A percentile compares a stretch with the other conserved stretches of the same genome.
Evolutionary conservation across 2,329 filamentous ascomycete genomes (phyloP).

Genomic region (Pestalotiopsis sp.): DNA sequence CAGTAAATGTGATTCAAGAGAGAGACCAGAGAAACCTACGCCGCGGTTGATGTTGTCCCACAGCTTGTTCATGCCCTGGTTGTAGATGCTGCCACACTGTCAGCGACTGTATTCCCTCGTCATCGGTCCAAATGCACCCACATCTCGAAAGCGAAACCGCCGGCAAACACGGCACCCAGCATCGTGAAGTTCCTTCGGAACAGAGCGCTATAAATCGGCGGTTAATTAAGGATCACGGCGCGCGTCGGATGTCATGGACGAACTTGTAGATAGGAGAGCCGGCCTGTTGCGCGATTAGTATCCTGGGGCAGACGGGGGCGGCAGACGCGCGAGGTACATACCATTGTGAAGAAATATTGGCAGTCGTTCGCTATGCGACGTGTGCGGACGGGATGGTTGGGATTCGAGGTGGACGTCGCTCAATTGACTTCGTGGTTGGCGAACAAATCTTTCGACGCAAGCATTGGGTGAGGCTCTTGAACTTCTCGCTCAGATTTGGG

Average conservation of each 20-base stretch:
- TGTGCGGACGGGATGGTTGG: slow-evolving; percentile 3
- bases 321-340: slow-evolving; percentile 38
- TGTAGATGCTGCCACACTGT: slow-evolving; percentile 69
- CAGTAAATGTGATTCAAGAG: slow-evolving; percentile 24
- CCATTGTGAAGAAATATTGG: slow-evolving; percentile 51
- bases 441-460: slow-evolving; percentile 1
- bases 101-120: slow-evolving; percentile 25
- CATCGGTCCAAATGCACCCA: slow-evolving; percentile 51
- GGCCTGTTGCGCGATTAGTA: slow-evolving; percentile 41
- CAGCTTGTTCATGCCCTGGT: slow-evolving; percentile 77
- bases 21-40: slow-evolving; percentile 58
- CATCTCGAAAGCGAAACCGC: slow-evolving; percentile 93
- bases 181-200: slow-evolving; percentile 89
- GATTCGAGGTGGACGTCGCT: slow-evolving; percentile 12
- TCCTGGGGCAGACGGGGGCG: slow-evolving; percentile 9
- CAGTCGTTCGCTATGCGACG: slow-evolving; percentile 11
- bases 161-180: slow-evolving; percentile 81
- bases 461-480: slow-evolving; percentile 7
- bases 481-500: slow-evolving; percentile 13
- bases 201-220: slow-evolving; percentile 61
- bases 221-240: slow-evolving; percentile 23
- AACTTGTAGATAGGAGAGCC: slow-evolving; percentile 60
- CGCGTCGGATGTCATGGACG: slow-evolving; percentile 33
- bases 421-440: slow-evolving; percentile 11
- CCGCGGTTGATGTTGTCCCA: slow-evolving; percentile 93